Evolutionary conservation across 495 filamentous ascomycete genomes (phyloP), one percentile per base, ranked within the genome.

Genomic region (Trichoderma reesei): DNA sequence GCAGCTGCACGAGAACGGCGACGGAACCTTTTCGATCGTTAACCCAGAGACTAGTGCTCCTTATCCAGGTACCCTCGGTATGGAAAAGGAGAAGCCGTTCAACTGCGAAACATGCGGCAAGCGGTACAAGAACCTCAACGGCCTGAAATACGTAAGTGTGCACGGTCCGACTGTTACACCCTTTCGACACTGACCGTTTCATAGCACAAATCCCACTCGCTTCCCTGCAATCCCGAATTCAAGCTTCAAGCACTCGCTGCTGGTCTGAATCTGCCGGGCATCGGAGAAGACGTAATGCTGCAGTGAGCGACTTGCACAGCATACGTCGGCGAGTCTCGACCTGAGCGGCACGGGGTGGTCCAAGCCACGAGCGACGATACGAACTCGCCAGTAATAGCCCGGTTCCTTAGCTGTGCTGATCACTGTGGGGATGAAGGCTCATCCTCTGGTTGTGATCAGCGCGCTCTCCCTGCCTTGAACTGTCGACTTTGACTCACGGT

Each of bases 1-100:
- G 75, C 90, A 93, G 71, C 84, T 98, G 60, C 90, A 95, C 67
- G 91, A 96, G 72, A 99, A 99, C 69, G 85, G 87, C 13, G 93
- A 99, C 70, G 95, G 94, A 48, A 97, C 94, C 3, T 96, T 94
- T 75, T 97, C 93, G 8, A 99, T 98, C 59, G 93, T 99, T 61
- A 96, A 99, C 70, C 95, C 94, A 0, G 90, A 96, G 67, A 98
- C 95, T 5, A 92, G 90, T 31, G 80, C 89, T 0, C 94, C 94
- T 0, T 98, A 97, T 66, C 93, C 94, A 0, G 95, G 95, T 62
- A 97, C 96, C 9, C 79, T 95, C 11, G 95, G 95, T 9, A 99
- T 99, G 95, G 94, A 99, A 77, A 99, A 98, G 74, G 92, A 97
- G 78, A 99, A 99, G 75, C 94, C 94, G 6, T 97, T 98, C 76